Conservation (phyloP, 306 rosid genomes). For the Bauhinia variegata region DNA sequence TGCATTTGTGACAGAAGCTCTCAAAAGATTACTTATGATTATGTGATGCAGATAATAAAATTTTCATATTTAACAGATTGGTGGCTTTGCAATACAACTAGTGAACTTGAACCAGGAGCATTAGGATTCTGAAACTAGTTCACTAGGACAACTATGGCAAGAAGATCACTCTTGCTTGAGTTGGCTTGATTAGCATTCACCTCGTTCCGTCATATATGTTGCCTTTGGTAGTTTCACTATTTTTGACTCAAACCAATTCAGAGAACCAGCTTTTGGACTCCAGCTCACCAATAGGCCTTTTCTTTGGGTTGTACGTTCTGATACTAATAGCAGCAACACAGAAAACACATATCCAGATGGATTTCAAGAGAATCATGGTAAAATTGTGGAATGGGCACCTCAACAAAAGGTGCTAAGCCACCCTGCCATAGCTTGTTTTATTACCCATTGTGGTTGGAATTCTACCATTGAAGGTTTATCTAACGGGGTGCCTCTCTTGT, state of each 20-base stretch:
- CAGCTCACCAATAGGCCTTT: too few species aligned
- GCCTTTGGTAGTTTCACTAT: conserved; percentile 22
- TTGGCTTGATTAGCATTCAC: conserved; percentile 20
- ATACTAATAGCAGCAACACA: too few species aligned
- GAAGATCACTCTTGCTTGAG: neutral
- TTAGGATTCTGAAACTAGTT: too few species aligned
- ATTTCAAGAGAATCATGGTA: conserved; percentile 33
- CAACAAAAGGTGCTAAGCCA: conserved; percentile 43
- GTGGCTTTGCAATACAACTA: neutral
- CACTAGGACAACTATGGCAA: conserved; percentile 2
- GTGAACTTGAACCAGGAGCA: neutral
- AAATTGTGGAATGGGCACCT: conserved; percentile 48
- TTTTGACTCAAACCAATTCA: conserved; percentile 13
- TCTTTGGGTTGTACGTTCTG: too few species aligned
- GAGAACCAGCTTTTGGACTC: conserved; percentile 21
- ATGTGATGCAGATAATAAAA: too few species aligned
- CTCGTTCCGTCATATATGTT: conserved; percentile 8
- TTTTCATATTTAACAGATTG: neutral
- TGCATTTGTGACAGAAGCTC: neutral
- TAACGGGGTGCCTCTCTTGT: conserved; percentile 52
- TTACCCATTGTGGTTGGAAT: conserved; percentile 54
- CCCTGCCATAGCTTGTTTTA: conserved; percentile 48
- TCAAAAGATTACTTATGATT: neutral
- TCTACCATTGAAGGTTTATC: conserved; percentile 51
- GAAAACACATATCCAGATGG: conserved; percentile 18